Evolutionary conservation across 495 filamentous ascomycete species (phyloP).

Genomic region (Rhizodiscina lignyota): DNA sequence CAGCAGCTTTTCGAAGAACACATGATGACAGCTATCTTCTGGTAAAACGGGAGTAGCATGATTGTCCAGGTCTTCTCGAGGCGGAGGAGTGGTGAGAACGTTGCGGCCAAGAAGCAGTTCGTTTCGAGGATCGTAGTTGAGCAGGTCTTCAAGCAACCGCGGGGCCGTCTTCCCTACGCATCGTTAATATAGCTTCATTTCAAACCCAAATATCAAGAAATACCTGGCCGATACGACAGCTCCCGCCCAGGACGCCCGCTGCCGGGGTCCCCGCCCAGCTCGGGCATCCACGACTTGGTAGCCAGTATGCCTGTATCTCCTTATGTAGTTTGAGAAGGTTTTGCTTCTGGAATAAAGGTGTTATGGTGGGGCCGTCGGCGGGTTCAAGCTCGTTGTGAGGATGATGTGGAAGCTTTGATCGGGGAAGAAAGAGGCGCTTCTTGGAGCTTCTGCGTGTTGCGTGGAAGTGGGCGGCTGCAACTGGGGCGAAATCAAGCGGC

Average conservation of each 20-base stretch:
- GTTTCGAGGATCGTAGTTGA: constrained; percentile 36
- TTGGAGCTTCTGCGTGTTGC: no score
- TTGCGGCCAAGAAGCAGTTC: constrained; percentile 31
- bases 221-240: not conserved
- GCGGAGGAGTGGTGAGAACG: constrained; percentile 34
- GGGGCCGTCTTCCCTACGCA: constrained; percentile 44
- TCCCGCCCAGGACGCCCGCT: constrained; percentile 1
- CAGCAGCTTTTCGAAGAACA: constrained; percentile 23
- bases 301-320: no score
- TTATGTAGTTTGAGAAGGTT: no score
- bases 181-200: not conserved
- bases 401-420: no score
- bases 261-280: no score
- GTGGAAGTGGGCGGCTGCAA: no score
- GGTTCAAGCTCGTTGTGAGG: no score
- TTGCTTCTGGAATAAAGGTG: no score
- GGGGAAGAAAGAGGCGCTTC: no score
- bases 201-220: not conserved
- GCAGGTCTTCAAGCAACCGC: constrained; percentile 39
- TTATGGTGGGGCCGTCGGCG: no score
- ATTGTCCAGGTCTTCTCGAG: constrained; percentile 19
- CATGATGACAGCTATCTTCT: constrained; percentile 32
- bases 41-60: constrained; percentile 9
- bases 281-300: no score
- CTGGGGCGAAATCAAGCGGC: no score